A percentile compares a stretch with the other conserved stretches of the same genome.
Conservation (phyloP, 2,329 filamentous ascomycete genomes). For the Orbilia oligospora region DNA sequence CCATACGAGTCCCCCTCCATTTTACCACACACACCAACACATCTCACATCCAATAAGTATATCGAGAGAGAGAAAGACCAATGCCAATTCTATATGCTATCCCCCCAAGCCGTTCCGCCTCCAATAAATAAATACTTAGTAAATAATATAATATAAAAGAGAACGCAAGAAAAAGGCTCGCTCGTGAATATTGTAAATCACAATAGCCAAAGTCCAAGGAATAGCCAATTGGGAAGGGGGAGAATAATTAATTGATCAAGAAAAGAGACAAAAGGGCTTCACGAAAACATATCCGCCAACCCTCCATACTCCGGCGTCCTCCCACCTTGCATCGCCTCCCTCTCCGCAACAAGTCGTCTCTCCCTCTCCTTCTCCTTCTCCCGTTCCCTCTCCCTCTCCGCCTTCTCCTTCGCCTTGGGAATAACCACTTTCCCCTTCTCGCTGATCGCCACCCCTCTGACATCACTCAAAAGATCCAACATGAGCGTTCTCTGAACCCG, state of each 20-base stretch:
- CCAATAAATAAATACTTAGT: no score
- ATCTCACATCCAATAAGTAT: background rate
- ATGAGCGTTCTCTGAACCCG: slow-evolving; percentile 79
- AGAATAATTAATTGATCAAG: no score
- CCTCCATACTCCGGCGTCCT: slow-evolving; percentile 70
- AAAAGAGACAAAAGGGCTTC: slow-evolving; percentile 43
- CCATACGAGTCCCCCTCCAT: background rate
- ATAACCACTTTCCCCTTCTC: slow-evolving; percentile 86
- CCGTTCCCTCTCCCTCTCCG: slow-evolving; percentile 68
- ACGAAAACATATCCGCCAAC: slow-evolving; percentile 72
- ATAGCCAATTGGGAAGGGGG: no score
- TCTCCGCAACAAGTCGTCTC: slow-evolving; percentile 68
- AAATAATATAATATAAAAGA: no score
- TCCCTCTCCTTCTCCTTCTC: slow-evolving; percentile 66
- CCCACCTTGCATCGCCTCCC: slow-evolving; percentile 66
- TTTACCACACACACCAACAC: slow-evolving; percentile 11
- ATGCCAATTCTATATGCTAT: no score
- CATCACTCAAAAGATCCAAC: slow-evolving; percentile 84
- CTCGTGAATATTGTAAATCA: background rate
- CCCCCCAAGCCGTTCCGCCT: no score
- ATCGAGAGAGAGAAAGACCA: no score
- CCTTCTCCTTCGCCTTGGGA: slow-evolving; percentile 67
- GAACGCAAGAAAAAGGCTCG: background rate
- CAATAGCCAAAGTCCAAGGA: no score
- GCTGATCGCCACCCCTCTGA: slow-evolving; percentile 91